Conservation (phyloP, 2,329 filamentous ascomycete genomes). For the Scedosporium aurantiacum region DNA sequence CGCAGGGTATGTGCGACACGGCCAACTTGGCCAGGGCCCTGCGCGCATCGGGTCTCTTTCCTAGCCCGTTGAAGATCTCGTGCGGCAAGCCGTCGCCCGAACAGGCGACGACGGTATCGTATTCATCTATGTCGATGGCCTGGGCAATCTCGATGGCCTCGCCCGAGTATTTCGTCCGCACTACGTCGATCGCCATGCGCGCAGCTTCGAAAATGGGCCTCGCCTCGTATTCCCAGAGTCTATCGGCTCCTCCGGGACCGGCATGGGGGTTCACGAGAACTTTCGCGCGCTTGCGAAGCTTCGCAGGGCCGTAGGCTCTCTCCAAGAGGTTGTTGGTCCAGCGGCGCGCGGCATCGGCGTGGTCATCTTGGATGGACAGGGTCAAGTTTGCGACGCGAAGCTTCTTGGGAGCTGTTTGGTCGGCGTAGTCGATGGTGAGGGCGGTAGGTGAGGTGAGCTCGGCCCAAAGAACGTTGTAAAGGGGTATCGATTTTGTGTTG, state of each 20-base stretch:
- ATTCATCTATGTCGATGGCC: constrained; percentile 64
- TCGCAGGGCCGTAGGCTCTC: constrained; percentile 58
- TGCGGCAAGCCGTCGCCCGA: constrained; percentile 88
- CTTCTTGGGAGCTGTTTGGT: constrained; percentile 43
- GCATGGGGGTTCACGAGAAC: constrained; percentile 86
- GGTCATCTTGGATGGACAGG: constrained; percentile 29
- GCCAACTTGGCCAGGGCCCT: constrained; percentile 67
- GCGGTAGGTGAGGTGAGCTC: constrained; percentile 47
- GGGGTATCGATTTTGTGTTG: constrained; percentile 43
- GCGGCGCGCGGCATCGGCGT: constrained; percentile 34
- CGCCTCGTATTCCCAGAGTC: constrained; percentile 63
- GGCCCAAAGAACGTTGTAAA: constrained; percentile 79
- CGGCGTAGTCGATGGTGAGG: constrained; percentile 64
- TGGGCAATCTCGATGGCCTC: constrained; percentile 71
- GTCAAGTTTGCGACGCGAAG: constrained; percentile 51
- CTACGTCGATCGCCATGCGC: constrained; percentile 62
- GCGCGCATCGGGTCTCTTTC: constrained; percentile 61
- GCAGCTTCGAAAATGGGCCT: constrained; percentile 77
- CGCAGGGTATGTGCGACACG: constrained; percentile 80
- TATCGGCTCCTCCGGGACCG: constrained; percentile 65
- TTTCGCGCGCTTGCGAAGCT: constrained; percentile 66
- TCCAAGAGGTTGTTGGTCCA: constrained; percentile 59
- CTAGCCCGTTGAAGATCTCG: constrained; percentile 91
- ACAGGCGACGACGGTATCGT: constrained; percentile 77
- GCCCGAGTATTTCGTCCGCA: constrained; percentile 58